A percentile compares a stretch with the other conserved stretches of the same genome.
phyloP scores from a whole-genome alignment of 75 land plant genomes.

The Picea sitchensis region DNA sequence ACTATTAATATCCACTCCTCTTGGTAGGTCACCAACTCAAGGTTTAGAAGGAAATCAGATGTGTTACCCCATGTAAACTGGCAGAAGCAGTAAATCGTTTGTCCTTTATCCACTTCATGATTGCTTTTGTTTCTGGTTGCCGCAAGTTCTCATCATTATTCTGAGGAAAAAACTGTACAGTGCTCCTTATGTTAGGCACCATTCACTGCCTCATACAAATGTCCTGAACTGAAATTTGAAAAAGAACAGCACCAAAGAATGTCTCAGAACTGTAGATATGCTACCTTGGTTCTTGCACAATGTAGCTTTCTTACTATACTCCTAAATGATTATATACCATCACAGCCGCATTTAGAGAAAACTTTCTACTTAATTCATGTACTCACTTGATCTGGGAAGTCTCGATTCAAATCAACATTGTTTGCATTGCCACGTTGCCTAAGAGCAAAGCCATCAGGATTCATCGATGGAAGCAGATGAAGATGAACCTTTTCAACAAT shows the following conservation, averaged over 20 bases:
- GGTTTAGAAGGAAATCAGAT: background rate
- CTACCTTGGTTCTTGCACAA: slow-evolving; percentile 1
- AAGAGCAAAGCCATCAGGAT: slow-evolving; percentile 90
- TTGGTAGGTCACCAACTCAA: background rate
- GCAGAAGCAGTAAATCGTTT: slow-evolving; percentile 83
- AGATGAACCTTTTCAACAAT: slow-evolving; percentile 85
- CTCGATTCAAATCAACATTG: slow-evolving; percentile 86
- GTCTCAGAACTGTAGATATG: background rate
- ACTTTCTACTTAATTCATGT: background rate
- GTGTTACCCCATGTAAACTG: slow-evolving; percentile 94
- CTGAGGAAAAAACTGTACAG: slow-evolving; percentile 63
- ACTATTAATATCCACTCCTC: background rate
- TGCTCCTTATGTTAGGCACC: slow-evolving; percentile 11
- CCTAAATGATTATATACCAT: background rate
- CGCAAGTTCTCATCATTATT: slow-evolving; percentile 66
- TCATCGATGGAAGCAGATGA: slow-evolving; percentile 93
- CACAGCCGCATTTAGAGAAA: background rate
- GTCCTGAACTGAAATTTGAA: slow-evolving; percentile 8
- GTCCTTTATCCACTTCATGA: slow-evolving; percentile 77
- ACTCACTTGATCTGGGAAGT: slow-evolving; percentile 95
- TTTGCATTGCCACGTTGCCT: slow-evolving; percentile 79
- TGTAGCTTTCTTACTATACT: background rate
- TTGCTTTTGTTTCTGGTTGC: slow-evolving; percentile 91
- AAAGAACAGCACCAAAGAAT: slow-evolving; percentile 11
- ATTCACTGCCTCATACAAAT: slow-evolving; percentile 8